Evolutionary conservation across 768 basidiomycete species (phyloP), one percentile per base, ranked within the genome.

Genomic region (Kwoniella dejecticola): DNA sequence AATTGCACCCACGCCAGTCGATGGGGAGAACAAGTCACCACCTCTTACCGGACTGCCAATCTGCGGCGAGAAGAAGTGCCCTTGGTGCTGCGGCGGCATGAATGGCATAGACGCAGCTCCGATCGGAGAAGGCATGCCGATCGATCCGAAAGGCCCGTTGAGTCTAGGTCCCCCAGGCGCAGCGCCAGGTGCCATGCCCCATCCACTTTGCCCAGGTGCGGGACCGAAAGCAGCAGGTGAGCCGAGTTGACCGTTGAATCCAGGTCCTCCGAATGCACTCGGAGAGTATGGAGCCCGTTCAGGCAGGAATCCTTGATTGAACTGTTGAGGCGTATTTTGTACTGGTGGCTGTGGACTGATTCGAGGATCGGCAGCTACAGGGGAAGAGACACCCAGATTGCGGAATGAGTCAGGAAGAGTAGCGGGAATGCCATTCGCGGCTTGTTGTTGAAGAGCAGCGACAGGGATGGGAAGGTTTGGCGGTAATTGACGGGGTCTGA

Each of bases 401-500:
- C 63, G 52, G 55, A 64, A 62, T 4, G 53, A 38, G n/a, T 68
- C 67, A 19, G 57, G 60, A 15, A 57, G 67, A 46, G 53, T 24
- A 17, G 63, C 67, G 19, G 57, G 60, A 15, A 54, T 64, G 40
- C 40, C 53, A 26, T 62, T 66, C 6, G 31, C 7, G 8, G 53
- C 44, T 29, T 60, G 57, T 46, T 49, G 60, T 36, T 38, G 60
- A 13, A 65, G 29, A 19, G 67, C 63, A 11, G 63, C 47, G 10
- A 63, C 10, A 31, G 74, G 76, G 50, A 74, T 70, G 6, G 75
- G 76, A 17, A 75, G 81, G 79, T 69, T 82, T 82, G 72, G 85
- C 3, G 74, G 74, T 3, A 66, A 61, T 82, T 41, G 83, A 83
- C 58, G 81, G 81, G 64, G 83, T 80, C 53, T 89, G 21, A 71